Evolutionary conservation across 208 protist species (phyloP).

Genomic region (Leishmania amazonensis): DNA sequence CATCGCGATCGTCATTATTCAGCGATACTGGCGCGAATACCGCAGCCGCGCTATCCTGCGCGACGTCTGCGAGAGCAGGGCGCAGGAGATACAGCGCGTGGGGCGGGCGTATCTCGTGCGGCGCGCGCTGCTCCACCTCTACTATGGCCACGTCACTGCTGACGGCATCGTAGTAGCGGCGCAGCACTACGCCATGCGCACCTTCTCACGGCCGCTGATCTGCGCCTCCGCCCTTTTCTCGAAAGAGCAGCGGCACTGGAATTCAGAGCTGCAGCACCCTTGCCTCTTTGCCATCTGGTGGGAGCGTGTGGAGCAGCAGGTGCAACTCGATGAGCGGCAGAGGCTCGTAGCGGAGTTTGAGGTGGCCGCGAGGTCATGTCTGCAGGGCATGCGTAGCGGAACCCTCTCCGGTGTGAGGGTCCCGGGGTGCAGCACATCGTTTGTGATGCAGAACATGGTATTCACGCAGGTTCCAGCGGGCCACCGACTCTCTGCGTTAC

Average conservation of each 20-base stretch:
- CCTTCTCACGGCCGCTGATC: slow-evolving; percentile 42
- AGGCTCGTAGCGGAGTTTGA: slow-evolving; percentile 36
- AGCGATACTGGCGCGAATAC: slow-evolving; percentile 54
- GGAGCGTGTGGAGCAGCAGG: slow-evolving; percentile 20
- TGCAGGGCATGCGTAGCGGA: slow-evolving; percentile 10
- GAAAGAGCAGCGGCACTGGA: slow-evolving; percentile 51
- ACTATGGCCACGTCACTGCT: slow-evolving; percentile 15
- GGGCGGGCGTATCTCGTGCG: slow-evolving; percentile 47
- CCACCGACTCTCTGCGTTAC: slow-evolving; percentile 30
- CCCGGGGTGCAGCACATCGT: slow-evolving; percentile 42
- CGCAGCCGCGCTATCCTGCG: slow-evolving; percentile 28
- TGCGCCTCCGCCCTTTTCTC: slow-evolving; percentile 33
- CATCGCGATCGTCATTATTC: slow-evolving; percentile 48
- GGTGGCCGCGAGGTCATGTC: slow-evolving; percentile 17
- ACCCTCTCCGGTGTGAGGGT: slow-evolving; percentile 2
- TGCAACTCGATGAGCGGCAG: slow-evolving; percentile 9
- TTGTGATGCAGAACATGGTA: slow-evolving; percentile 56
- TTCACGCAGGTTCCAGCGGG: slow-evolving; percentile 38
- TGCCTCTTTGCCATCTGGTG: slow-evolving; percentile 38
- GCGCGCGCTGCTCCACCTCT: slow-evolving; percentile 20
- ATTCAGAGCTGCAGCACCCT: slow-evolving; percentile 48
- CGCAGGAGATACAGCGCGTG: slow-evolving; percentile 46
- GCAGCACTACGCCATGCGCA: slow-evolving; percentile 32
- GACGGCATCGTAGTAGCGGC: slow-evolving; percentile 27
- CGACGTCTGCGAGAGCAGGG: slow-evolving; percentile 47